Evolutionary conservation across 2,329 filamentous ascomycete species (phyloP).

Genomic region (Pseudogymnoascus sp.): DNA sequence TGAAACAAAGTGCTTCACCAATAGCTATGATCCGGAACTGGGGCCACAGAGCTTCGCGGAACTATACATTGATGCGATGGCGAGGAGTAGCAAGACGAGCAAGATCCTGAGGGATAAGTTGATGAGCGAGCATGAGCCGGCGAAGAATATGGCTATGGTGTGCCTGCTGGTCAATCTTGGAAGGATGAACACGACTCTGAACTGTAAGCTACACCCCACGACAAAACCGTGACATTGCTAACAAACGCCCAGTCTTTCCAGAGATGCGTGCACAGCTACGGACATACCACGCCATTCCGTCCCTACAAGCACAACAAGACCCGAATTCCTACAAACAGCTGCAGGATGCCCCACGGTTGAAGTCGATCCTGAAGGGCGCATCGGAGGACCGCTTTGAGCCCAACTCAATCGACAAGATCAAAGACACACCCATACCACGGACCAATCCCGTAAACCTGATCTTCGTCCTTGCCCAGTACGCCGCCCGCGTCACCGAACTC

Average conservation of each 20-base stretch:
- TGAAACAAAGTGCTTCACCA: conserved; percentile 70
- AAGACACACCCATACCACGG: conserved; percentile 57
- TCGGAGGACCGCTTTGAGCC: conserved; percentile 83
- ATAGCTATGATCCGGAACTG: conserved; percentile 64
- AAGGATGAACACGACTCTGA: conserved; percentile 96
- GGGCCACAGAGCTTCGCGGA: conserved; percentile 79
- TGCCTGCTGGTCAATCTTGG: conserved; percentile 95
- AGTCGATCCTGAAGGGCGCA: conserved; percentile 94
- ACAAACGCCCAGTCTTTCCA: conserved; percentile 67
- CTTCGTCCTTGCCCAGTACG: conserved; percentile 85
- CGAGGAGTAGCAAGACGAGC: conserved; percentile 96
- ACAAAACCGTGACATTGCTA: conserved; percentile 15
- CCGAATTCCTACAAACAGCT: conserved; percentile 95
- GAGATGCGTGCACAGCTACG: conserved; percentile 97
- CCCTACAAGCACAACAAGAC: conserved; percentile 88
- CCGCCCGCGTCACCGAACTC: conserved; percentile 82
- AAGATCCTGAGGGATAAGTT: conserved; percentile 97
- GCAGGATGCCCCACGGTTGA: conserved; percentile 89
- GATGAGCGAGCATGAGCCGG: conserved; percentile 80
- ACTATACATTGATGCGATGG: conserved; percentile 97
- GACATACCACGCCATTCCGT: conserved; percentile 97
- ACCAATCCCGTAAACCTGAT: conserved; percentile 97
- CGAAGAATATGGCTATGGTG: conserved; percentile 98
- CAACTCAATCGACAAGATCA: conserved; percentile 73
- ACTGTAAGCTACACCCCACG: conserved; percentile 54